Base-by-base conservation (phyloP, 2,329 filamentous ascomycete species). In the Trichoderma atrobrunneum region DNA sequence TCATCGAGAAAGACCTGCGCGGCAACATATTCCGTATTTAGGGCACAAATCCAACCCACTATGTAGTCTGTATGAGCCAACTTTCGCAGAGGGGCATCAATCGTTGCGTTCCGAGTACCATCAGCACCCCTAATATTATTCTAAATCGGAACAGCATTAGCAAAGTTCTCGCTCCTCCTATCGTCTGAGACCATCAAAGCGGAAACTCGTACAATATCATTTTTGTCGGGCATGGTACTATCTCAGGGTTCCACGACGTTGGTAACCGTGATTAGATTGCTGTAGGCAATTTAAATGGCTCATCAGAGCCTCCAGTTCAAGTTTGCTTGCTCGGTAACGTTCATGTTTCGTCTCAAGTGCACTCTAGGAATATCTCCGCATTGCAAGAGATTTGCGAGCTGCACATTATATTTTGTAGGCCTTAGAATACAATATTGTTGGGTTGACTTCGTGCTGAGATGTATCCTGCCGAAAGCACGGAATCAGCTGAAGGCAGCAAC, bases 41-140 rank as follows among this genome's bases (percentile, higher is more conserved):
- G 72, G 12, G 83, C 82, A 64, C 82, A 85, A 6, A 86, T 84
- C 83, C 83, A 85, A 21, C 82, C 84, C 3, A 85, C 77, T 0
- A 78, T 82, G 63, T 85, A 85, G 39, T 68, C 63, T 10, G 28
- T 21, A 36, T 30, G 21, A 18, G 30, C 14, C 21, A 36, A 24
- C 26, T n/a, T 66, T 66, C 21, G 43, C n/a, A 34, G 0, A 30
- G 18, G 11, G 4, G 39, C 10, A 3, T 12, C 8, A 12, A 12
- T 10, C 1, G 7, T 5, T 32, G 61, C 5, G 18, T 7, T 54
- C 12, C 26, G 28, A 54, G n/a, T n/a, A 18, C 30, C 43, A 32
- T 54, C 62, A 12, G 16, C 10, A 14, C 4, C 26, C 5, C 12
- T 5, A 36, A 36, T 18, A 48, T n/a, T n/a, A 18, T 43, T 43